Conservation (phyloP, 352 stramenopile genomes). For the Phytophthora cajani region DNA sequence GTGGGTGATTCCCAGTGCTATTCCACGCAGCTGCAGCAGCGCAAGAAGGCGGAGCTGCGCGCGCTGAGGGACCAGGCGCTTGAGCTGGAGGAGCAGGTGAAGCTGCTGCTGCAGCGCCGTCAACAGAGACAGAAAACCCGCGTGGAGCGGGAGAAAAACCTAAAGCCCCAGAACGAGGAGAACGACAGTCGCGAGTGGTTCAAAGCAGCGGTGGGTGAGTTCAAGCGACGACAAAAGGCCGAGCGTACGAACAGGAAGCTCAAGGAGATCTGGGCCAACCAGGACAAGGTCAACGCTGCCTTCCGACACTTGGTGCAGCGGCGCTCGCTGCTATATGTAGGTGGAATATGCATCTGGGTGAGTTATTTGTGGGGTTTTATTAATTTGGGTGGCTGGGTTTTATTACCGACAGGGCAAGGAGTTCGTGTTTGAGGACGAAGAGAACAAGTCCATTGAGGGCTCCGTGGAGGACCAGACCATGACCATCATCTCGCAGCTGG, state of each 20-base stretch:
- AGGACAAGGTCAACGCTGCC: conserved; percentile 37
- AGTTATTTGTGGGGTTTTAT: conserved; percentile 15
- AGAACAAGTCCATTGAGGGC: conserved; percentile 5
- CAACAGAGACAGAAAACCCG: conserved; percentile 21
- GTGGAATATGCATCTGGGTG: conserved; percentile 4
- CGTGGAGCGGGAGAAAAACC: conserved; percentile 16
- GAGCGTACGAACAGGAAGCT: conserved; percentile 43
- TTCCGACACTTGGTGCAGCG: conserved; percentile 38
- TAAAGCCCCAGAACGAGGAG: conserved; percentile 18
- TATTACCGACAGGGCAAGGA: conserved; percentile 31
- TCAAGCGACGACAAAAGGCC: conserved; percentile 32
- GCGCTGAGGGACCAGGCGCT: conserved; percentile 32
- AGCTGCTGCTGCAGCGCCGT: conserved; percentile 31
- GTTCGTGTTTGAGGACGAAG: conserved; percentile 31
- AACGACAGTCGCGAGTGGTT: conserved; percentile 33
- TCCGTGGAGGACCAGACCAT: conserved; percentile 33
- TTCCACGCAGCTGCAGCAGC: conserved; percentile 38
- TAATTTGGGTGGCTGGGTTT: background rate
- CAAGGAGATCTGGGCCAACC: conserved; percentile 39
- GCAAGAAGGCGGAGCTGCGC: conserved; percentile 40
- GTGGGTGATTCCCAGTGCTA: conserved; percentile 23
- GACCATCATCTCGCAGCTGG: conserved; percentile 37
- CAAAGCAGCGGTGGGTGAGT: conserved; percentile 31
- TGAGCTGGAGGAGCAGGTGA: conserved; percentile 39
- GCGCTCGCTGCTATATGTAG: conserved; percentile 34